A percentile compares a stretch with the other conserved stretches of the same genome.
Conservation (phyloP, 2,329 filamentous ascomycete species). For the Fusarium duplospermum region DNA sequence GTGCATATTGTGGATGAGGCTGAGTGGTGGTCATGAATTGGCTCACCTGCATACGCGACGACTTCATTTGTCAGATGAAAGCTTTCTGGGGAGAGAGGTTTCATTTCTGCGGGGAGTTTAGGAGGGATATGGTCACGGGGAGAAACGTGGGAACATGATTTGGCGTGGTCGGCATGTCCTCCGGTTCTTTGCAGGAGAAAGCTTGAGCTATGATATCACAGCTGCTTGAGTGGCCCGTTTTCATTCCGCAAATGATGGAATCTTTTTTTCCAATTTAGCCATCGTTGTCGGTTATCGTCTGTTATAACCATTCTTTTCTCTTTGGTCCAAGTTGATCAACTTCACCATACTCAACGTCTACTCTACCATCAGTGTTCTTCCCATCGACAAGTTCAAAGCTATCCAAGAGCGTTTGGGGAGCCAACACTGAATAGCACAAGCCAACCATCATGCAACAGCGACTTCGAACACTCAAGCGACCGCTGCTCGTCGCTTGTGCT, state of each 20-base stretch:
- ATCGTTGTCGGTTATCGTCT: not conserved
- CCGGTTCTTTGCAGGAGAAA: not conserved
- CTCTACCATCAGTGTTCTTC: not conserved
- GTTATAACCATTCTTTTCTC: not conserved
- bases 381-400: not conserved
- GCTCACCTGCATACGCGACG: not conserved
- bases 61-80: not conserved
- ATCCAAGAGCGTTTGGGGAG: too few species aligned
- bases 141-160: not conserved
- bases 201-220: not conserved
- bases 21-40: not conserved
- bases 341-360: not conserved
- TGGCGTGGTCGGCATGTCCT: not conserved
- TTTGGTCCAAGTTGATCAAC: not conserved
- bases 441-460: constrained; percentile 48
- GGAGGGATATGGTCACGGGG: not conserved
- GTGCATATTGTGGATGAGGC: constrained; percentile 13
- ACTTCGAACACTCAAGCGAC: constrained; percentile 50
- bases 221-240: not conserved
- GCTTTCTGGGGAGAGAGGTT: not conserved
- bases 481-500: constrained; percentile 47
- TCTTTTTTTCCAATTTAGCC: not conserved
- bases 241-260: not conserved
- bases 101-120: not conserved
- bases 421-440: too few species aligned